Evolutionary conservation across 2,329 filamentous ascomycete species (phyloP), one percentile per base, ranked within the genome.

Genomic region (Diaporthe longicolla): DNA sequence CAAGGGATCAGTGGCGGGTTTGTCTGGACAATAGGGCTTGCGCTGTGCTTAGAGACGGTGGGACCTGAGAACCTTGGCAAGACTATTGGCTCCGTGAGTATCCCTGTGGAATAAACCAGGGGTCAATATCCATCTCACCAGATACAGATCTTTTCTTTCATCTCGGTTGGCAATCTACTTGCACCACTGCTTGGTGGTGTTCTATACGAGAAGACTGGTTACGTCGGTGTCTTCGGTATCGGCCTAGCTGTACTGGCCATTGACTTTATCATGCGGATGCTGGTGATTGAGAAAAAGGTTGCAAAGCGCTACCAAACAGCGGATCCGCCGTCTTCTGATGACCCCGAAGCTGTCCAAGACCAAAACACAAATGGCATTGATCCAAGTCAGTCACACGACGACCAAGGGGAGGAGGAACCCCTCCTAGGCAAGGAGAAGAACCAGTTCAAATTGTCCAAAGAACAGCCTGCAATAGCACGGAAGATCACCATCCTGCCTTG

Each of bases 231-330:
- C 0, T 92, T 92, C 78, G 87, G 85, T 0, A 81, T 92, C 32
- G 87, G 86, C 0, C 84, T 90, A 63, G 87, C 83, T 0, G 80
- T 93, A 11, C 79, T 93, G 1, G 85, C 78, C 0, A 74, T 92
- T 21, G 91, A 93, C 79, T 88, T 93, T 74, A 72, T 89, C 29
- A 87, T 92, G 85, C 87, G 91, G 17, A 77, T 91, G 0, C 79
- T 90, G 7, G 85, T 93, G 70, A 85, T 93, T n/a, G 91, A 93
- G 80, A 91, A 91, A 81, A 90, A 89, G 78, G 89, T 90, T 0
- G 80, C 80, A 11, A 83, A 82, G 74, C 89, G 88, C 70, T 79
- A 82, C 58, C 55, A 78, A 55, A 68, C 73, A 70, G 76, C 76
- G 70, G 77, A 77, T 32, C 75, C 72, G 6, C 48, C 45, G 9